Percentiles rank a stretch among this genome's conserved stretches.
Conservation (phyloP, 495 filamentous ascomycete species). For the Penicillium soppii region DNA sequence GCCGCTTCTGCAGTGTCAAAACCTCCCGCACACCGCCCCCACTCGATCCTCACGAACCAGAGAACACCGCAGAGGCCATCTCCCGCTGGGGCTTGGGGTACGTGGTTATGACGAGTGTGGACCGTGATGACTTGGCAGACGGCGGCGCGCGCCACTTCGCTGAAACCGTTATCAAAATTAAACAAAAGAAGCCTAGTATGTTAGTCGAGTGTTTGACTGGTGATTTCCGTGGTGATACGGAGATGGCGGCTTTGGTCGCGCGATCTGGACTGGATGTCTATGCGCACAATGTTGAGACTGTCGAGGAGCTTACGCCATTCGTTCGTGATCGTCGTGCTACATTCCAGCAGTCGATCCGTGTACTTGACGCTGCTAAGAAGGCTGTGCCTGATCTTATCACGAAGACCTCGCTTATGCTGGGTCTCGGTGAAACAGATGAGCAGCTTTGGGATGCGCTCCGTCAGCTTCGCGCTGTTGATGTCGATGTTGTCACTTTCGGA, state of each 20-base stretch:
- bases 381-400: slow-evolving; percentile 77
- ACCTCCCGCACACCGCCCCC: slow-evolving; percentile 75
- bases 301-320: slow-evolving; percentile 82
- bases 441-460: slow-evolving; percentile 78
- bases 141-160: slow-evolving; percentile 90
- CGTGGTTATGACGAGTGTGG: slow-evolving; percentile 89
- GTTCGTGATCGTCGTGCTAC: slow-evolving; percentile 88
- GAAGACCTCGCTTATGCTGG: slow-evolving; percentile 97
- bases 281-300: slow-evolving; percentile 96
- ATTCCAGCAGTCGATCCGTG: slow-evolving; percentile 80
- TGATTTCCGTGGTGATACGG: slow-evolving; percentile 79
- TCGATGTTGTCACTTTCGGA: slow-evolving; percentile 96
- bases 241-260: slow-evolving; percentile 80
- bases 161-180: slow-evolving; percentile 92
- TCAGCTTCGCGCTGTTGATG: slow-evolving; percentile 74
- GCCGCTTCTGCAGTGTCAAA: slow-evolving; percentile 96
- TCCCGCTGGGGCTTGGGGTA: slow-evolving; percentile 93
- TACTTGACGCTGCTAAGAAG: slow-evolving; percentile 79
- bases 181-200: slow-evolving; percentile 79
- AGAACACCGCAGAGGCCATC: slow-evolving; percentile 93
- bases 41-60: slow-evolving; percentile 92
- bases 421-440: slow-evolving; percentile 88
- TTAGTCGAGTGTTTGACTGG: slow-evolving; percentile 95
- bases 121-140: slow-evolving; percentile 88
- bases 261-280: slow-evolving; percentile 90